Conservation (phyloP, 2,329 filamentous ascomycete species). For the Trichoderma polysporum region DNA sequence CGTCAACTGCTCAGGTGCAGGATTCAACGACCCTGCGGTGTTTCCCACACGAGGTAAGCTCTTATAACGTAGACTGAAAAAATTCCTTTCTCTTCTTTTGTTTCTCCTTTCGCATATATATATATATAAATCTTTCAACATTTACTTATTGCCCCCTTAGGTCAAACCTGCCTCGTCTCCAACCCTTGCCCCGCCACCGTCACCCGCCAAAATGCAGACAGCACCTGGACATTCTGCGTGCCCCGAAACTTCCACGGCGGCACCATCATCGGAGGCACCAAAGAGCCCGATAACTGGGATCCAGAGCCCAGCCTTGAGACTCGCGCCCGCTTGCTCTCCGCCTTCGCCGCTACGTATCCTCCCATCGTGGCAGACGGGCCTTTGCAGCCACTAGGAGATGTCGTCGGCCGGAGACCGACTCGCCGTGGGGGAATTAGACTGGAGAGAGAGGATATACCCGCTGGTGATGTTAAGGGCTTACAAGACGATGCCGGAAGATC, state of each 20-base stretch:
- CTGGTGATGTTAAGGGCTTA: constrained; percentile 5
- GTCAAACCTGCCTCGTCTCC: constrained; percentile 48
- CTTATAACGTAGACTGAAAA: background rate
- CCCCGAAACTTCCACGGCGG: constrained; percentile 62
- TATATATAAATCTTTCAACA: background rate
- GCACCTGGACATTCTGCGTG: constrained; percentile 62
- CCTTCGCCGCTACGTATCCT: constrained; percentile 38
- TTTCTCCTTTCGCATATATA: background rate
- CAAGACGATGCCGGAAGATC: constrained; percentile 14
- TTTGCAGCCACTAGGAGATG: constrained; percentile 31
- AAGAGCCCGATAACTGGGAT: constrained; percentile 59
- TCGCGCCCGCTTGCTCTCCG: constrained; percentile 41
- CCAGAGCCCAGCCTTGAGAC: constrained; percentile 47
- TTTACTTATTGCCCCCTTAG: constrained; percentile 23
- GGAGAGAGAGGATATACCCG: constrained; percentile 26
- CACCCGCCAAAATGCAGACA: constrained; percentile 59
- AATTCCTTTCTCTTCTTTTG: background rate
- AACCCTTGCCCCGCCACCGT: constrained; percentile 43
- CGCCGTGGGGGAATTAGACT: constrained; percentile 49
- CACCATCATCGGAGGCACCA: constrained; percentile 66
- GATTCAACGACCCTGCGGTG: constrained; percentile 43
- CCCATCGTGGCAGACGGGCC: constrained; percentile 33
- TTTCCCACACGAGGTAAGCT: constrained; percentile 45
- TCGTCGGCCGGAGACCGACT: constrained; percentile 48
- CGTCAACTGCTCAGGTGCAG: constrained; percentile 48